Base-by-base conservation (phyloP, 768 basidiomycete species). In the Tephrocybe sp. region DNA sequence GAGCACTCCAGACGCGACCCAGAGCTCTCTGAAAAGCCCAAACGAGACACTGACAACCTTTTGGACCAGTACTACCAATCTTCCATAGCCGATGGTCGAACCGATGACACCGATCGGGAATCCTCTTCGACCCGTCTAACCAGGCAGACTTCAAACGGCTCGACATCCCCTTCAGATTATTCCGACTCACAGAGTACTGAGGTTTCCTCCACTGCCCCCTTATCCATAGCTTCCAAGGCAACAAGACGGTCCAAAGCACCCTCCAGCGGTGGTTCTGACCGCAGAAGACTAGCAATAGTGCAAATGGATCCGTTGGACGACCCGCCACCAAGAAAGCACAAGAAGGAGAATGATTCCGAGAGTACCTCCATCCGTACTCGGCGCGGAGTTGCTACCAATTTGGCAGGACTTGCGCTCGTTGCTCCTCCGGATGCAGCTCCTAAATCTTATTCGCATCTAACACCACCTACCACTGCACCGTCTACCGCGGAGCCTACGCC, bases 381-480 rank as follows among this genome's bases (percentile, higher is more conserved):
- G 47, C 69, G 74, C 18, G 69, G 71, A 15, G 57, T 72, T 45
- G 64, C 70, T 47, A 66, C 70, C 30, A 68, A 66, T 55, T 58
- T 78, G 10, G 64, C 69, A 9, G 79, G 80, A 45, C 72, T 88
- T 21, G 82, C 86, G 45, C 72, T 89, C 54, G 82, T 88, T 52
- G 83, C 84, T 45, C 87, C 86, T 42, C 84, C 86, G 31, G 88
- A 87, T 64, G 82, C 81, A 55, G 74, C 80, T 8, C 74, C 76
- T 13, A 69, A 62, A 39, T 66, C 74, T 12, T 80, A 83, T 58
- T 71, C 78, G 23, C 74, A 77, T 46, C 69, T 83, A 39, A 71
- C 77, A 4, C 77, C 80, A 47, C 80, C 80, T 12, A 62, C 73
- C 18, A 69, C 76, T 23, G 74, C 77, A 11, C 80, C 82, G 52